Conservation (phyloP, 2,329 filamentous ascomycete genomes). For the Colletotrichum sublineola region DNA sequence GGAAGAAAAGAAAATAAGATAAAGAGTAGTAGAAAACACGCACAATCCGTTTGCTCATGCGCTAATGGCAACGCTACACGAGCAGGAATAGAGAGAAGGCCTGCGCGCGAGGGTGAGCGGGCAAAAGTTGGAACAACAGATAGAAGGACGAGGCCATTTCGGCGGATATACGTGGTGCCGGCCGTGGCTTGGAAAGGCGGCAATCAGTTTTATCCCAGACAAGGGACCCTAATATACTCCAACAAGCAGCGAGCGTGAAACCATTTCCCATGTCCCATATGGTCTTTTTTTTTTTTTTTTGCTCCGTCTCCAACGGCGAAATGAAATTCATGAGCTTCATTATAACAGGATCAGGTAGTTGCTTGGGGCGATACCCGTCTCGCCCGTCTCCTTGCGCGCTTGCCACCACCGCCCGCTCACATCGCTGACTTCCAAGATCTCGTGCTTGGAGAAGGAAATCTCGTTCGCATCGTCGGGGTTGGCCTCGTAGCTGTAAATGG, state of each 20-base stretch:
- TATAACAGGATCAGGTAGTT: conserved; percentile 89
- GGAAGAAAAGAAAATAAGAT: conserved; percentile 10
- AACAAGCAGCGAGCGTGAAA: conserved; percentile 40
- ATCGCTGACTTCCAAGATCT: conserved; percentile 96
- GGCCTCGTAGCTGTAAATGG: conserved; percentile 98
- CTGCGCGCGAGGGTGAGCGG: conserved; percentile 35
- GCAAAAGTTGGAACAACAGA: conserved; percentile 47
- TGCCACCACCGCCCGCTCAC: conserved; percentile 99
- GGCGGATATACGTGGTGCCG: conserved; percentile 41
- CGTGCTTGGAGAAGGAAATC: conserved; percentile 96
- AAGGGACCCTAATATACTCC: conserved; percentile 53
- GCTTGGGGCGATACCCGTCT: conserved; percentile 91
- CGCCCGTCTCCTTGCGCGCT: conserved; percentile 93
- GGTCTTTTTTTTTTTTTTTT: conserved; percentile 24
- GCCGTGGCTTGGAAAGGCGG: conserved; percentile 37
- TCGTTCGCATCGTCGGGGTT: conserved; percentile 99
- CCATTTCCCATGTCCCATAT: conserved; percentile 38
- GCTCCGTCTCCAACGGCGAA: conserved; percentile 39
- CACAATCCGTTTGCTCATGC: conserved; percentile 21
- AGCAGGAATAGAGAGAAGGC: conserved; percentile 19
- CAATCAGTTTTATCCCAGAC: conserved; percentile 39
- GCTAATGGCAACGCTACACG: conserved; percentile 22
- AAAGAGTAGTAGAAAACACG: conserved; percentile 6
- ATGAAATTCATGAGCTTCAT: conserved; percentile 63
- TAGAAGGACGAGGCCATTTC: conserved; percentile 47